A percentile compares a stretch with the other conserved stretches of the same genome.
These are phyloP conservation scores for Aspergillus ibericus DNA, from an alignment of 2,329 filamentous ascomycete species.

Conservation along the genomic window DNA sequence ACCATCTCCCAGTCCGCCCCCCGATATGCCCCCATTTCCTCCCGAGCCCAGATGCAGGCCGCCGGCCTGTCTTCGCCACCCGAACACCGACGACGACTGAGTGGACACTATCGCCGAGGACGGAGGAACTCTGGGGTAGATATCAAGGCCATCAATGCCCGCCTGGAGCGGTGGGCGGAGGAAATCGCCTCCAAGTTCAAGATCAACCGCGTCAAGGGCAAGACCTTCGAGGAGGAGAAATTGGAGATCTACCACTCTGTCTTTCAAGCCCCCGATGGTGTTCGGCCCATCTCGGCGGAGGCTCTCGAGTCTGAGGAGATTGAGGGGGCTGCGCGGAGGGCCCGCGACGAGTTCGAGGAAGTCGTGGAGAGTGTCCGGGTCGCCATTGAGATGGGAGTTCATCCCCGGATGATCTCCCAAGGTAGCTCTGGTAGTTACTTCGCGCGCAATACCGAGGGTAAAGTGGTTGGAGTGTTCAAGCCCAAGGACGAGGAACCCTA, in stretches of 20 bases:
- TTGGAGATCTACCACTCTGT: slow-evolving; percentile 97
- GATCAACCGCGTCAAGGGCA: slow-evolving; percentile 72
- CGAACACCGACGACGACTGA: slow-evolving; percentile 48
- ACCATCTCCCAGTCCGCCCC: slow-evolving; percentile 58
- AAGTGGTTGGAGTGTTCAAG: slow-evolving; percentile 97
- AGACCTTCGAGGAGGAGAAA: slow-evolving; percentile 74
- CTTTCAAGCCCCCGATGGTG: slow-evolving; percentile 87
- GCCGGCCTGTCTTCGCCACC: slow-evolving; percentile 40
- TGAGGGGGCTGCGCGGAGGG: slow-evolving; percentile 63
- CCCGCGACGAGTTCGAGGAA: slow-evolving; percentile 77
- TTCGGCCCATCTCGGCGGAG: slow-evolving; percentile 76
- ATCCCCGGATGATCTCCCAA: slow-evolving; percentile 94
- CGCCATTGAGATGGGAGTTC: slow-evolving; percentile 86
- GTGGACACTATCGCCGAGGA: slow-evolving; percentile 52
- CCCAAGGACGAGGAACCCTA: slow-evolving; percentile 99
- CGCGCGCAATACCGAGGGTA: slow-evolving; percentile 84
- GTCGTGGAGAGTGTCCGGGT: slow-evolving; percentile 85
- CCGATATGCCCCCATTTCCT: slow-evolving; percentile 62
- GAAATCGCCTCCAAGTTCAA: slow-evolving; percentile 98
- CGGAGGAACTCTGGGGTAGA: slow-evolving; percentile 86
- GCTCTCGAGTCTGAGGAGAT: slow-evolving; percentile 62
- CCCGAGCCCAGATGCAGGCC: slow-evolving; percentile 53
- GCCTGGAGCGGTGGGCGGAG: slow-evolving; percentile 93
- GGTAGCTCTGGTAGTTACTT: slow-evolving; percentile 98
- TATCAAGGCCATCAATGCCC: slow-evolving; percentile 95